phyloP scores from a whole-genome alignment of 2,329 filamentous ascomycete species.

The Monilinia aucupariae region DNA sequence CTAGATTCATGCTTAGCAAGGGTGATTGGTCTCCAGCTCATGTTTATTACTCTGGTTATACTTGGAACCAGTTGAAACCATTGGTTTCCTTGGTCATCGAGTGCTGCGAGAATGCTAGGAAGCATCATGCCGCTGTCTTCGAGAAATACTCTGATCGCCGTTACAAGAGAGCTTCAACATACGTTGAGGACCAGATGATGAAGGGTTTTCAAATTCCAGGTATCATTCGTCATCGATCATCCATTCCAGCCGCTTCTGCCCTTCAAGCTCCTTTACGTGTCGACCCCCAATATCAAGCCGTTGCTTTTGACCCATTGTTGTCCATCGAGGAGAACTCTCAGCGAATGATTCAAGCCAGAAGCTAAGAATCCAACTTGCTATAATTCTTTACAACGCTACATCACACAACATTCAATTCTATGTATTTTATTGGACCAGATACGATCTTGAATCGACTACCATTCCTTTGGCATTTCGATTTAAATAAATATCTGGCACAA shows the following conservation, averaged over 20 bases:
- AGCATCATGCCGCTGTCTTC: slow-evolving; percentile 81
- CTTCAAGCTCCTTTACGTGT: background rate
- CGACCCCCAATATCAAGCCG: background rate
- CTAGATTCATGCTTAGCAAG: slow-evolving; percentile 82
- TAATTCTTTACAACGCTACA: slow-evolving; percentile 5
- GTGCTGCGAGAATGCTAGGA: slow-evolving; percentile 74
- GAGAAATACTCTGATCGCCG: slow-evolving; percentile 87
- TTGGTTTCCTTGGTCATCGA: slow-evolving; percentile 75
- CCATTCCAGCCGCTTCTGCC: slow-evolving; percentile 8
- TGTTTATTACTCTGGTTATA: slow-evolving; percentile 91
- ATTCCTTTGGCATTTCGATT: slow-evolving; percentile 26
- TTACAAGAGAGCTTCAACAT: slow-evolving; percentile 78
- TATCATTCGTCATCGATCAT: slow-evolving; percentile 12
- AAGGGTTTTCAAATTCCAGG: slow-evolving; percentile 49
- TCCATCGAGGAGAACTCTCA: slow-evolving; percentile 24
- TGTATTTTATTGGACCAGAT: slow-evolving; percentile 35
- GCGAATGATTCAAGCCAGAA: slow-evolving; percentile 31
- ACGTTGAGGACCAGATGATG: slow-evolving; percentile 69
- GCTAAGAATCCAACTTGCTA: slow-evolving; percentile 16
- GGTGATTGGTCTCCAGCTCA: slow-evolving; percentile 84
- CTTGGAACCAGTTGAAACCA: slow-evolving; percentile 73
- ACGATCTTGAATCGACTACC: slow-evolving; percentile 20
- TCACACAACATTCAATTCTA: slow-evolving; percentile 27
- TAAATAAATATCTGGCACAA: slow-evolving; percentile 26
- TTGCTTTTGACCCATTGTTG: slow-evolving; percentile 13